Evolutionary conservation across 2,329 filamentous ascomycete species (phyloP), one percentile per base, ranked within the genome.

Genomic region (Raffaelea arxii): DNA sequence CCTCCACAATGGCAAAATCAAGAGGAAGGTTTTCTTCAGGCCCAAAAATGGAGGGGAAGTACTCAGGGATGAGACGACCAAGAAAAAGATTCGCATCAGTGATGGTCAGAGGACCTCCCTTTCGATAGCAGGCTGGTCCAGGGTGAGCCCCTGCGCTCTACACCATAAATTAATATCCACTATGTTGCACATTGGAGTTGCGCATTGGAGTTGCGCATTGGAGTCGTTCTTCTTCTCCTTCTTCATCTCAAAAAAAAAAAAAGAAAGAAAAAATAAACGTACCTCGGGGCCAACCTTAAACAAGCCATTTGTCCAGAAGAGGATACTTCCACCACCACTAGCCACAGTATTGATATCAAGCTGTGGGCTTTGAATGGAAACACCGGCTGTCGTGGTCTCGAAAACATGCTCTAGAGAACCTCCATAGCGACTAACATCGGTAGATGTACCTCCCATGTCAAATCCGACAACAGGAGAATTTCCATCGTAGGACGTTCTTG

Each of bases 21-120:
- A 95, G 65, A 0, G 81, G 82, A 61, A 91, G 77, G 46, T 95
- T 74, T 60, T 95, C 90, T 35, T 89, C 84, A 61, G 87, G 83
- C 40, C 90, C 90, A 55, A 96, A 95, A 48, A 96, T 96, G 61
- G 90, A 91, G 0, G 89, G 89, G 58, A 95, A 95, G 69, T 91
- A 94, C 51, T 92, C 85, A 0, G 90, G 89, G 1, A 95, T 65
- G 2, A 96, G 68, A 37, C 89, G 77, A 0, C 89, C 89, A 0
- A 95, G 77, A 56, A 80, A 87, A 4, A 94, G 63, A 55, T 94
- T 94, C 1, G 89, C 89, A 59, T 95, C 89, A 0, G 89, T 95
- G 18, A 95, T 88, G 0, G 89, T 91, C 4, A 90, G 72, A 4
- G 89, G 89, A 0, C 89, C 89, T 0, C 84, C 86, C 62, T 95